Percentiles rank a stretch among this genome's conserved stretches.
Conservation (phyloP, 139 green algal genomes). For the Raphidocelis subcapitata region DNA sequence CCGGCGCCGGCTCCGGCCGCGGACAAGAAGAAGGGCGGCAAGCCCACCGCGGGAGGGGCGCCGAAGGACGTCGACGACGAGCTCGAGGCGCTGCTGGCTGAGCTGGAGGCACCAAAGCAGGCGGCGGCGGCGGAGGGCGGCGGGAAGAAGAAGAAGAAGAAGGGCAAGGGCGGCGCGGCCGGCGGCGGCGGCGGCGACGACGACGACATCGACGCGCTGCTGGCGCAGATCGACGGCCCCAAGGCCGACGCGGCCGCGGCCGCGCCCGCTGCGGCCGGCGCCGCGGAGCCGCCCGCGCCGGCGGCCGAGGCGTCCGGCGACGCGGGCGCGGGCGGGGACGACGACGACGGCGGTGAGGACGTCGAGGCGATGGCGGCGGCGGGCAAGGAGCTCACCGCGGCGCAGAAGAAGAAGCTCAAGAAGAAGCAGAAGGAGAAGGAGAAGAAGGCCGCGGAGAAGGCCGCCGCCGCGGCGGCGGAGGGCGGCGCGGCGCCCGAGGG, state of each 20-base stretch:
- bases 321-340: conserved; percentile 24
- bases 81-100: conserved; percentile 68
- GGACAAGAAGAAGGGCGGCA: conserved; percentile 34
- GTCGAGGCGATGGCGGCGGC: conserved; percentile 29
- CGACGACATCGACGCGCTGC: conserved; percentile 68
- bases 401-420: conserved; percentile 86
- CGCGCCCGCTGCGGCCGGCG: conserved; percentile 16
- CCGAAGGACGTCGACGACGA: conserved; percentile 59
- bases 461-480: conserved; percentile 14
- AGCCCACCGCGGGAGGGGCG: conserved; percentile 30
- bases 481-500: conserved; percentile 23
- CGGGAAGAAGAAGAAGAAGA: conserved; percentile 52
- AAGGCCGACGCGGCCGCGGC: conserved; percentile 23
- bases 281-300: conserved; percentile 20
- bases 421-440: conserved; percentile 82
- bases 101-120: conserved; percentile 61
- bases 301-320: conserved; percentile 25
- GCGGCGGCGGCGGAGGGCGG: not conserved
- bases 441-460: conserved; percentile 56
- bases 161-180: conserved; percentile 12
- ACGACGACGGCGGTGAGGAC: conserved; percentile 34
- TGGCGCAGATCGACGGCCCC: conserved; percentile 65
- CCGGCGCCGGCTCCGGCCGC: not conserved
- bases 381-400: conserved; percentile 63
- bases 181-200: conserved; percentile 44